Percentiles rank a stretch among this genome's conserved stretches.
Conservation (phyloP, 2,329 filamentous ascomycete species). For the Dactylellina haptotyla region DNA sequence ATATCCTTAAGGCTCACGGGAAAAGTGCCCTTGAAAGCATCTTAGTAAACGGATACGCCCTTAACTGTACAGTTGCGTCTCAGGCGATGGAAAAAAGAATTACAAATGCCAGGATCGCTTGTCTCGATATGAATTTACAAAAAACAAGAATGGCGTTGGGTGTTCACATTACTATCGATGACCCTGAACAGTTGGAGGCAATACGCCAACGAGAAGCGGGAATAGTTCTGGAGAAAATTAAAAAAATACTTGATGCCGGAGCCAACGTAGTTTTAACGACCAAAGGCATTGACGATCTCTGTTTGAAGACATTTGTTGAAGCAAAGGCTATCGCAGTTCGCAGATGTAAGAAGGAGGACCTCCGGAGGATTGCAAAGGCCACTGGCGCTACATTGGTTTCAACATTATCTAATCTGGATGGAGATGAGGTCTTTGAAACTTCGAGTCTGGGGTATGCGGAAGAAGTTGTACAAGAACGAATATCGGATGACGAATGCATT, state of each 20-base stretch:
- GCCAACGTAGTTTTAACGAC: slow-evolving; percentile 97
- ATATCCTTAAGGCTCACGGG: slow-evolving; percentile 97
- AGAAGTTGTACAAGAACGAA: slow-evolving; percentile 96
- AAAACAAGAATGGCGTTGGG: slow-evolving; percentile 99
- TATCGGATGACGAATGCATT: slow-evolving; percentile 98
- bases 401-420: slow-evolving; percentile 94
- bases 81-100: slow-evolving; percentile 97
- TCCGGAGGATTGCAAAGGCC: slow-evolving; percentile 93
- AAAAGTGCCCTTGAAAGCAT: slow-evolving; percentile 89
- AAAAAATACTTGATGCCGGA: slow-evolving; percentile 97
- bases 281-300: slow-evolving; percentile 97
- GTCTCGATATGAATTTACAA: slow-evolving; percentile 96
- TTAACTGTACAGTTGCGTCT: slow-evolving; percentile 98
- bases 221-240: slow-evolving; percentile 91
- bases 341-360: slow-evolving; percentile 97
- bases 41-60: slow-evolving; percentile 92
- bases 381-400: slow-evolving; percentile 93
- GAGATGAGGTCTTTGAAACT: slow-evolving; percentile 94
- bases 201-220: slow-evolving; percentile 91
- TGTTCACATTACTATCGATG: slow-evolving; percentile 97
- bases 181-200: slow-evolving; percentile 96
- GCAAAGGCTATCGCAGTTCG: slow-evolving; percentile 94
- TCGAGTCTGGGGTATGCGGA: slow-evolving; percentile 90
- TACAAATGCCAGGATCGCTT: slow-evolving; percentile 93
- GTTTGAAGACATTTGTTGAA: slow-evolving; percentile 93